These are phyloP conservation scores for Magnaporthales sp. DNA, from an alignment of 2,329 filamentous ascomycete species.

Conservation along the genomic window DNA sequence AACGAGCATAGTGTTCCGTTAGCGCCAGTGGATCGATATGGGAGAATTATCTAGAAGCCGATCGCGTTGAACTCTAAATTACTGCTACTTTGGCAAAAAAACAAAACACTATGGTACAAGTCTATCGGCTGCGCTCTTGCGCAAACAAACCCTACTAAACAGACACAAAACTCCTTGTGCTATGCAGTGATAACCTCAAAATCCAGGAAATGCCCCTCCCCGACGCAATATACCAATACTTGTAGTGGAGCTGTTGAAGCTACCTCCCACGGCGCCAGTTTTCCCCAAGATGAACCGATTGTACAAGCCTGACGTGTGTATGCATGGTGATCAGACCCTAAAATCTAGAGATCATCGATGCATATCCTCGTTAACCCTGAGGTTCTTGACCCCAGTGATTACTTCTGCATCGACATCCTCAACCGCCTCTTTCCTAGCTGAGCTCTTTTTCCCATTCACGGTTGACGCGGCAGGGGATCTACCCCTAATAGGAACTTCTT, in stretches of 20 bases:
- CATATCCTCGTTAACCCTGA: conserved; percentile 34
- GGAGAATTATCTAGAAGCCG: background rate
- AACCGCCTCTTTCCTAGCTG: conserved; percentile 3
- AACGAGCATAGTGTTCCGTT: too few species aligned
- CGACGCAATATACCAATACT: background rate
- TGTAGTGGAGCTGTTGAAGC: conserved; percentile 1
- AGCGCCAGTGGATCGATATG: too few species aligned
- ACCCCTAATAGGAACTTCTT: conserved; percentile 11
- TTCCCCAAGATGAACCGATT: background rate
- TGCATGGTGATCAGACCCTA: background rate
- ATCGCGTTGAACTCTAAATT: background rate
- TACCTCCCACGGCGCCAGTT: background rate
- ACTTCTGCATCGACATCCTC: conserved; percentile 45
- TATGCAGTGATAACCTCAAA: background rate
- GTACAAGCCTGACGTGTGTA: background rate
- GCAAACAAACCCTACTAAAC: background rate
- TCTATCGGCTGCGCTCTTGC: background rate
- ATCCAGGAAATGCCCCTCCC: background rate
- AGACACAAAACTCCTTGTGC: conserved; percentile 7
- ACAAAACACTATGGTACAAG: background rate
- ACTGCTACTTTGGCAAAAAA: background rate
- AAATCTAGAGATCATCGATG: background rate
- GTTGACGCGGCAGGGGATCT: conserved; percentile 14
- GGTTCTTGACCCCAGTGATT: conserved; percentile 49
- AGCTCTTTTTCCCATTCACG: background rate